Conservation (phyloP, 192 early-diverging fungal genomes). For the Rhizophagus prolifer region DNA sequence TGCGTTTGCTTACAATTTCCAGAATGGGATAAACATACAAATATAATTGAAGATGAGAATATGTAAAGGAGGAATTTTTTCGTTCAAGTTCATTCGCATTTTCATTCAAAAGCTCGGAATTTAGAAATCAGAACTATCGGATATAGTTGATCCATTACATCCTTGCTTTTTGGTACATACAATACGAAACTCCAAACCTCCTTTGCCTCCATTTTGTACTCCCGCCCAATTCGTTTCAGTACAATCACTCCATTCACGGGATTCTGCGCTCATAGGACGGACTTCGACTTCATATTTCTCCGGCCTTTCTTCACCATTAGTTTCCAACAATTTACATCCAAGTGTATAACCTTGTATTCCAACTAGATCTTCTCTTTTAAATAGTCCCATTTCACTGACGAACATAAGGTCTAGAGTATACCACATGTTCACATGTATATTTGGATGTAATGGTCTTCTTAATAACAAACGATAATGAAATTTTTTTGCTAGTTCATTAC, state of each 20-base stretch:
- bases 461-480: conserved; percentile 27
- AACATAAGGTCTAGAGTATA: conserved; percentile 28
- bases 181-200: conserved; percentile 26
- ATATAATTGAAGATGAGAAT: neutral
- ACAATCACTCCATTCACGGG: conserved; percentile 27
- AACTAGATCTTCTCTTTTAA: conserved; percentile 21
- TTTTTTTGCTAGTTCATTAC: neutral
- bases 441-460: conserved; percentile 18
- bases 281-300: conserved; percentile 17
- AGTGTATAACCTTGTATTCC: conserved; percentile 22
- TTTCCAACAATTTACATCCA: conserved; percentile 15
- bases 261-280: conserved; percentile 17
- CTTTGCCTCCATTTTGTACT: conserved; percentile 21
- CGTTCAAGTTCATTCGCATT: neutral
- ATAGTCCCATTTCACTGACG: conserved; percentile 27
- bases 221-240: conserved; percentile 20
- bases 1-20: neutral
- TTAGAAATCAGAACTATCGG: neutral
- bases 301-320: neutral
- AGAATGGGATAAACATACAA: conserved; percentile 12
- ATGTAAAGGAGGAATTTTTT: neutral
- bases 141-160: neutral
- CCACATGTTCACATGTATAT: conserved; percentile 30
- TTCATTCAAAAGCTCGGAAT: neutral
- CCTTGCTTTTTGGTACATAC: neutral